A percentile compares a stretch with the other conserved stretches of the same genome.
Conservation (phyloP, 192 early-diverging fungal species). For the Neocallimastix lanati region DNA sequence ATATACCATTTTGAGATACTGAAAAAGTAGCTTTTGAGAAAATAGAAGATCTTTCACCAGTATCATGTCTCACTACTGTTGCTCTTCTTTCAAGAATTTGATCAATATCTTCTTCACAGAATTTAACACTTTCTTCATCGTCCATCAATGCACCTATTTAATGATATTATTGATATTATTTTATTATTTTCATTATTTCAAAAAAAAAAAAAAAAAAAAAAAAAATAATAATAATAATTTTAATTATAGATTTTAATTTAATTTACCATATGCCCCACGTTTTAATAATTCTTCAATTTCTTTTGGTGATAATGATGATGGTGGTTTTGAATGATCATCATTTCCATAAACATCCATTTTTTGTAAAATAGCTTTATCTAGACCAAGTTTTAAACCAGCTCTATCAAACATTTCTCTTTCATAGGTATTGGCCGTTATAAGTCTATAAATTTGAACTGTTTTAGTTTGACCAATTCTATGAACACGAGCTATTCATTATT, state of each 20-base stretch:
- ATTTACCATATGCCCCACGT: background rate
- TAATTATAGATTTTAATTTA: background rate
- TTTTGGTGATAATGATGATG: conserved; percentile 41
- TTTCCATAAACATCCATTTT: conserved; percentile 38
- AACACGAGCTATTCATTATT: conserved; percentile 23
- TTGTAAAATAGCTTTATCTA: conserved; percentile 62
- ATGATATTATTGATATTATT: background rate
- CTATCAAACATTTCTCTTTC: conserved; percentile 81
- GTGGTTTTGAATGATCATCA: conserved; percentile 17
- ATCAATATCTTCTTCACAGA: conserved; percentile 78
- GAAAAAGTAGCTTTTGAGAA: conserved; percentile 77
- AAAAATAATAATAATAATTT: background rate
- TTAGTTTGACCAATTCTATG: conserved; percentile 83
- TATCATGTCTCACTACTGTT: conserved; percentile 57
- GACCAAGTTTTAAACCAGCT: conserved; percentile 67
- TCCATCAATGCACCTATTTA: conserved; percentile 55
- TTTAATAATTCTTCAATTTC: conserved; percentile 67
- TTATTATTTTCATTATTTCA: no score
- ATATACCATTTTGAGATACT: conserved; percentile 8
- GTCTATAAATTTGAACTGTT: conserved; percentile 54
- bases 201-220: no score
- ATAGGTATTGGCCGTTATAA: conserved; percentile 66
- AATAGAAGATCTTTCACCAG: conserved; percentile 42
- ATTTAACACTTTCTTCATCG: conserved; percentile 52
- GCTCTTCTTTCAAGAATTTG: conserved; percentile 60